Base-by-base conservation (phyloP, 306 rosid genomes). In the Purshia tridentata region DNA sequence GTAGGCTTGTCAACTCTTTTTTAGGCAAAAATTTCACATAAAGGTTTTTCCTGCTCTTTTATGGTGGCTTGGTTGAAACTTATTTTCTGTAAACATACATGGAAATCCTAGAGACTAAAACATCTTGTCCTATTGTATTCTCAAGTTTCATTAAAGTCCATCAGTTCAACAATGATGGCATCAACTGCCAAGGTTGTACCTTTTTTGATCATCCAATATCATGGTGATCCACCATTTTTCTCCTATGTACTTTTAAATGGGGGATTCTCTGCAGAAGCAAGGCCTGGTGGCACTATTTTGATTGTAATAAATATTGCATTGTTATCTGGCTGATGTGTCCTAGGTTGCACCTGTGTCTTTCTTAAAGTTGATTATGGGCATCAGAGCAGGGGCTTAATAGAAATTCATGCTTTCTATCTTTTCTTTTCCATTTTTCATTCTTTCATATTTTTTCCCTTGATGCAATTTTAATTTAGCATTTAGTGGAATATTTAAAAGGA, bases 1-100 rank as follows among this genome's bases (percentile, higher is more conserved):
- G 99, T 95, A 87, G 65, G 92, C 46, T 79, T 77, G 67, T 76
- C 18, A 75, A 73, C 78, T 67, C 29, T 78, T 74, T 53, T 51
- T 69, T 76, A 37, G 48, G 14, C 47, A 42, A 41, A 19, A 3
- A 10, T 19, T 6, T 70, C 29, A 45, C 13, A 41, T 4, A 70
- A 15, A 40, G 35, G 20, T 11, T 48, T 40, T 23, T 40, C 51
- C 59, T 20, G 22, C 42, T 48, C 64, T 76, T 37, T 35, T 37
- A 51, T 29, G 37, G 42, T 22, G 37, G 45, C 62, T 58, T 5
- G 5, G 0, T 13, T 49, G 58, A 29, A 59, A 55, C 44, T 50
- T 72, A 19, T 56, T 40, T 49, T 72, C 9, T 46, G 40, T 16
- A 18, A 22, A 16, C 15, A 3, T 51, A 20, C 42, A 16, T 63